phyloP scores from a whole-genome alignment of 2,329 filamentous ascomycete species.

The Coleophoma eucalyptorum region DNA sequence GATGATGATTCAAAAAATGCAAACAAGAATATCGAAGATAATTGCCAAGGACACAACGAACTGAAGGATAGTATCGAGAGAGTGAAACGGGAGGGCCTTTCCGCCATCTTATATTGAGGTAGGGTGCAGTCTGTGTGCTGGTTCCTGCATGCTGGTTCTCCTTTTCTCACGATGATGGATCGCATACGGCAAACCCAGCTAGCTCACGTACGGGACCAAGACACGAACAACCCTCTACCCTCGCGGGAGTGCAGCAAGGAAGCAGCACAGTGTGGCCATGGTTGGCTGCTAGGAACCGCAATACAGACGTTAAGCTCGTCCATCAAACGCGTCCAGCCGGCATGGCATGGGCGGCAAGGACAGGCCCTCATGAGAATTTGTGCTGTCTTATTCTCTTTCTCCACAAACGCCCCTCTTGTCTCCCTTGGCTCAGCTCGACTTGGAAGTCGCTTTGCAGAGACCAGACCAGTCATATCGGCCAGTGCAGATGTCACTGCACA shows the following conservation, averaged over 20 bases:
- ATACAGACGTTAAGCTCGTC: not conserved
- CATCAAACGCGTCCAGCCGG: not conserved
- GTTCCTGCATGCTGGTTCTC: not conserved
- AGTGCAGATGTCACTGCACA: not conserved
- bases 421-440: not conserved
- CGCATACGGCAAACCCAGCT: too few species aligned
- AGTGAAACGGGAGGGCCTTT: not conserved
- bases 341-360: not conserved
- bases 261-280: not conserved
- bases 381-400: not conserved
- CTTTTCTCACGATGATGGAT: not conserved
- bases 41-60: not conserved
- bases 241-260: not conserved
- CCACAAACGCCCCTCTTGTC: not conserved
- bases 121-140: not conserved
- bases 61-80: not conserved
- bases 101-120: not conserved
- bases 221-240: not conserved
- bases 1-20: not conserved
- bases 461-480: not conserved
- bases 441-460: not conserved
- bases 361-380: not conserved
- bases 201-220: too few species aligned
- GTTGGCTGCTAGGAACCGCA: not conserved
- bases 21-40: not conserved